These are phyloP conservation scores for Penicillium paxilli DNA, from an alignment of 495 filamentous ascomycete species.

Conservation along the genomic window DNA sequence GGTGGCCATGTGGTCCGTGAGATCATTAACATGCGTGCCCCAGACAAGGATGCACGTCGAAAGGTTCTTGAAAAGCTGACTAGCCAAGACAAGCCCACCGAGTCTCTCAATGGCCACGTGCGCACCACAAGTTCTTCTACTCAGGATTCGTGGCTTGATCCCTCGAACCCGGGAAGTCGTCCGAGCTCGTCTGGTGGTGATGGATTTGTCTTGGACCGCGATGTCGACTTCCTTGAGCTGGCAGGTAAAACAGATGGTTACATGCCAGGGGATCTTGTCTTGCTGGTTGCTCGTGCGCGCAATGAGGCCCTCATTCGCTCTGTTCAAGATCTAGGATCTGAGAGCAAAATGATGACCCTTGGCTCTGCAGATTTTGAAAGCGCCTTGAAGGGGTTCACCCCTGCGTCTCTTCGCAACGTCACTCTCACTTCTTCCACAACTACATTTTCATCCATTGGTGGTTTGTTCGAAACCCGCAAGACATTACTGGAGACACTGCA, in stretches of 20 bases:
- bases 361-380: conserved; percentile 71
- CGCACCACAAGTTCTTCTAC: conserved; percentile 38
- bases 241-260: conserved; percentile 94
- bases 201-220: conserved; percentile 65
- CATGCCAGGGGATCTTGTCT: conserved; percentile 90
- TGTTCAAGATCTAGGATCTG: conserved; percentile 35
- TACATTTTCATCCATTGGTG: conserved; percentile 88
- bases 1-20: conserved; percentile 80
- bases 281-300: conserved; percentile 82
- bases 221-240: conserved; percentile 90
- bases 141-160: conserved; percentile 72
- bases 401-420: conserved; percentile 89
- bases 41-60: conserved; percentile 87
- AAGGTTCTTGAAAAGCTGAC: conserved; percentile 71
- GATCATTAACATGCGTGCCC: conserved; percentile 81
- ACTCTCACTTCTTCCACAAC: conserved; percentile 87
- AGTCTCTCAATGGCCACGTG: conserved; percentile 36
- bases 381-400: conserved; percentile 89
- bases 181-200: conserved; percentile 52
- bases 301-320: conserved; percentile 88
- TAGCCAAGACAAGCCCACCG: conserved; percentile 42
- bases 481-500: conserved; percentile 91
- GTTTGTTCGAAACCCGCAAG: conserved; percentile 78
- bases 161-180: conserved; percentile 47
- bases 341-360: conserved; percentile 56